Conservation (phyloP, 225 moss, liverwort and hornwort species). For the Sphagnum tenellum region DNA sequence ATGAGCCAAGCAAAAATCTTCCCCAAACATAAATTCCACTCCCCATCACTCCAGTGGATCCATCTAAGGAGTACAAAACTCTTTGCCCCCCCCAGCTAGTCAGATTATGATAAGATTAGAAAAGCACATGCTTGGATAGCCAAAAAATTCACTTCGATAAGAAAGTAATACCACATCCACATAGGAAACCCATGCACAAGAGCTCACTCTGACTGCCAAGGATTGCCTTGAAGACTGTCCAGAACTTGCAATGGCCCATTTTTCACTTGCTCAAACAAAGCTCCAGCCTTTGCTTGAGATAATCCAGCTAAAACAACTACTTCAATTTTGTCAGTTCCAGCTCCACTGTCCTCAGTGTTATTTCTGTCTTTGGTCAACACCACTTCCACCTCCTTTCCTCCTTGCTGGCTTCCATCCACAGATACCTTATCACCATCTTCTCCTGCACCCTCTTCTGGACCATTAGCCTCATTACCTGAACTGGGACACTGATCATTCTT, state of each 20-base stretch:
- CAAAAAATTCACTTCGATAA: no score
- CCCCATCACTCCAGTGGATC: no score
- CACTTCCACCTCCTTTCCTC: slow-evolving; percentile 7
- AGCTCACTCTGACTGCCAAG: slow-evolving; percentile 23
- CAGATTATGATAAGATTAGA: no score
- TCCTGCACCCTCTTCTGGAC: slow-evolving; percentile 7
- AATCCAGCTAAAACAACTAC: slow-evolving; percentile 10
- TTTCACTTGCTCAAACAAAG: slow-evolving; percentile 1
- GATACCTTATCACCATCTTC: slow-evolving; percentile 6
- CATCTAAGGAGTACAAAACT: no score
- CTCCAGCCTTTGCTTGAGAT: background rate
- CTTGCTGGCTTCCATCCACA: background rate
- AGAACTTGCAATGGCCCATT: slow-evolving; percentile 13
- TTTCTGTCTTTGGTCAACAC: slow-evolving; percentile 2
- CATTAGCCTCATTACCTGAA: slow-evolving; percentile 9
- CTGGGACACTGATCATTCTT: slow-evolving; percentile 6
- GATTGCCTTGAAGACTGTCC: slow-evolving; percentile 2
- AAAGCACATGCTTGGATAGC: no score
- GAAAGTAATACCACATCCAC: no score
- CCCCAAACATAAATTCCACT: background rate
- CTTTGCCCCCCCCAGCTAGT: no score
- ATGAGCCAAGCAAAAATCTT: background rate
- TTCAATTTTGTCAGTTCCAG: slow-evolving; percentile 12
- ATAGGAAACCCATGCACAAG: background rate
- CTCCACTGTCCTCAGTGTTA: slow-evolving; percentile 5